phyloP scores from a whole-genome alignment of 2,329 filamentous ascomycete genomes.

The Didymella glomerata region DNA sequence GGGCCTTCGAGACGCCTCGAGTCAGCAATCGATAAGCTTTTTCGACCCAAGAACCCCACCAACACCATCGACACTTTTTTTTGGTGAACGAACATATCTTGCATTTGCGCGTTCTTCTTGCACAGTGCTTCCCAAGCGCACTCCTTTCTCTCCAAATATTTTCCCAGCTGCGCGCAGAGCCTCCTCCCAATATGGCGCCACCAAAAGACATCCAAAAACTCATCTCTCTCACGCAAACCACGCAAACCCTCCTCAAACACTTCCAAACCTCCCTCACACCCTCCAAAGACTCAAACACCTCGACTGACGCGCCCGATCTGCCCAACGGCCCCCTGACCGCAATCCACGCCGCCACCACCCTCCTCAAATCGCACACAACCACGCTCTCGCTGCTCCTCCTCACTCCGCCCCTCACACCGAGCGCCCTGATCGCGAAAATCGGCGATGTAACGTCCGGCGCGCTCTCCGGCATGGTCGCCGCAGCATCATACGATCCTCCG shows the following conservation, averaged over 20 bases:
- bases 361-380: slow-evolving; percentile 83
- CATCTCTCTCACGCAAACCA: slow-evolving; percentile 47
- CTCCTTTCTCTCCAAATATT: not conserved
- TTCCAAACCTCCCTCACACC: slow-evolving; percentile 48
- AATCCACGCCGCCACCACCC: slow-evolving; percentile 73
- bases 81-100: not conserved
- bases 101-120: not conserved
- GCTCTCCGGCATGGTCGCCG: slow-evolving; percentile 76
- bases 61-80: slow-evolving; percentile 12
- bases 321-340: slow-evolving; percentile 65
- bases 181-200: not conserved
- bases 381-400: slow-evolving; percentile 88
- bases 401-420: slow-evolving; percentile 84
- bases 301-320: slow-evolving; percentile 23
- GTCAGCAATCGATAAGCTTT: slow-evolving; percentile 22
- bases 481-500: slow-evolving; percentile 45
- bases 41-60: slow-evolving; percentile 11
- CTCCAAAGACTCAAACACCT: slow-evolving; percentile 18
- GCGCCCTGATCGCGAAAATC: slow-evolving; percentile 75
- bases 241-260: slow-evolving; percentile 48
- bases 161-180: not conserved
- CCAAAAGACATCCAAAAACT: slow-evolving; percentile 41
- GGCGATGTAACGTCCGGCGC: slow-evolving; percentile 75
- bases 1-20: not conserved
- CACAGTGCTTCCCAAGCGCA: not conserved